phyloP scores from a whole-genome alignment of 495 filamentous ascomycete genomes.

The Durotheca rogersii region DNA sequence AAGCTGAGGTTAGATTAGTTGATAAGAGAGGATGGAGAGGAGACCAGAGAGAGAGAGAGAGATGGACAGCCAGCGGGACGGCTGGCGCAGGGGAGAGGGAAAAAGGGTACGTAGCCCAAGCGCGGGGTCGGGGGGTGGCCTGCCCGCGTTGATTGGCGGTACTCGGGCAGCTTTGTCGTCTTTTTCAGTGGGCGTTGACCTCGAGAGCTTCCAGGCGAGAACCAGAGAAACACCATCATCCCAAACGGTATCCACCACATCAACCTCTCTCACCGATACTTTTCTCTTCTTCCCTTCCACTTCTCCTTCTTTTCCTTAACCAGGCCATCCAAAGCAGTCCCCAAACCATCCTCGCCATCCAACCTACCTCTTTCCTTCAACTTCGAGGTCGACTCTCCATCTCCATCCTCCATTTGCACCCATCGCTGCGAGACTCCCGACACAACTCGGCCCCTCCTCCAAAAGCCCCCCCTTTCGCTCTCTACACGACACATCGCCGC shows the following conservation, averaged over 20 bases:
- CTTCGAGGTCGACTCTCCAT: conserved; percentile 27
- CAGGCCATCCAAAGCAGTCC: conserved; percentile 2
- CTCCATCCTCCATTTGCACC: conserved; percentile 4
- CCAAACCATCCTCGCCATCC: no score
- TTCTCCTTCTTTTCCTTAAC: not conserved
- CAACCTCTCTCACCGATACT: conserved; percentile 30
- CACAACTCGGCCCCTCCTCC: no score
- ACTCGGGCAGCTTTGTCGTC: conserved; percentile 12
- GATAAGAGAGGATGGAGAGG: not conserved
- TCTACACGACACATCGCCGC: no score
- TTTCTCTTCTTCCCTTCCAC: not conserved
- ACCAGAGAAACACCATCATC: not conserved
- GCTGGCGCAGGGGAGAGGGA: not conserved
- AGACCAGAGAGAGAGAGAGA: not conserved
- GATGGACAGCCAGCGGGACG: not conserved
- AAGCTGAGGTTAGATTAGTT: conserved; percentile 1
- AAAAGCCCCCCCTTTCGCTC: conserved; percentile 1
- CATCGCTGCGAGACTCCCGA: conserved; percentile 4
- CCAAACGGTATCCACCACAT: conserved; percentile 23
- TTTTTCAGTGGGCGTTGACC: conserved; percentile 11
- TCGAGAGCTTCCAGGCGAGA: conserved; percentile 11
- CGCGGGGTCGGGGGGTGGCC: conserved; percentile 16
- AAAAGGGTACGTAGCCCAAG: conserved; percentile 20
- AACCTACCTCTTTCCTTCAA: conserved; percentile 23
- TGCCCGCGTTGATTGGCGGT: conserved; percentile 19